These are phyloP conservation scores for Spathaspora girioi DNA, from an alignment of 805 yeast species.

Conservation along the genomic window DNA sequence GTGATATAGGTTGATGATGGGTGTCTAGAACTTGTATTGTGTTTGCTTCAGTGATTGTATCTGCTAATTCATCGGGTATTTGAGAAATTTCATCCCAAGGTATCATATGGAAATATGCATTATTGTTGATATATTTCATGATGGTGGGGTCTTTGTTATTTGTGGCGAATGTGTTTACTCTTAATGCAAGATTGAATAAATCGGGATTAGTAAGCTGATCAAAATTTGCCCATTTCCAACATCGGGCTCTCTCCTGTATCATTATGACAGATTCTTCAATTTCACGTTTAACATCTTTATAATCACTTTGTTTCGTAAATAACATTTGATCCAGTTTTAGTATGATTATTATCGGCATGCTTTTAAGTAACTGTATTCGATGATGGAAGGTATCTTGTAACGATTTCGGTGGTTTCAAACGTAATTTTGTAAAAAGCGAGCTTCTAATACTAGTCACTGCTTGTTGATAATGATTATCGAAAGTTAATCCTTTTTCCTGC, in stretches of 20 bases:
- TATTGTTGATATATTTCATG: background rate
- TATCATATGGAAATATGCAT: background rate
- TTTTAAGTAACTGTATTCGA: background rate
- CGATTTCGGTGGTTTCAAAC: background rate
- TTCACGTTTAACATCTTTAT: background rate
- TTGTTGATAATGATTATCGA: background rate
- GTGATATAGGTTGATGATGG: background rate
- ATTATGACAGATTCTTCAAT: background rate
- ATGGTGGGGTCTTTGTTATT: background rate
- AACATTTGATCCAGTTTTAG: background rate
- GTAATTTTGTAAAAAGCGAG: background rate
- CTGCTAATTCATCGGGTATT: conserved; percentile 11
- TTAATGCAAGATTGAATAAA: conserved; percentile 23
- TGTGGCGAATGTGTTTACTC: background rate
- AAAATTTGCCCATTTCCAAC: background rate
- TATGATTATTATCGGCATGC: background rate
- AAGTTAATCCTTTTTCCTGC: background rate
- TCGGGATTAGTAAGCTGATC: conserved; percentile 11
- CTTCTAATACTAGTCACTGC: background rate
- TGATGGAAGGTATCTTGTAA: background rate
- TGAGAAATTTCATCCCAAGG: conserved; percentile 7
- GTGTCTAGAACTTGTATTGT: conserved; percentile 6
- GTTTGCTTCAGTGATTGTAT: conserved; percentile 4
- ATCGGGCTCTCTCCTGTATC: background rate
- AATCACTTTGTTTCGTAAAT: background rate